These are phyloP conservation scores for Phoma herbarum DNA, from an alignment of 2,329 filamentous ascomycete species.

Conservation along the genomic window DNA sequence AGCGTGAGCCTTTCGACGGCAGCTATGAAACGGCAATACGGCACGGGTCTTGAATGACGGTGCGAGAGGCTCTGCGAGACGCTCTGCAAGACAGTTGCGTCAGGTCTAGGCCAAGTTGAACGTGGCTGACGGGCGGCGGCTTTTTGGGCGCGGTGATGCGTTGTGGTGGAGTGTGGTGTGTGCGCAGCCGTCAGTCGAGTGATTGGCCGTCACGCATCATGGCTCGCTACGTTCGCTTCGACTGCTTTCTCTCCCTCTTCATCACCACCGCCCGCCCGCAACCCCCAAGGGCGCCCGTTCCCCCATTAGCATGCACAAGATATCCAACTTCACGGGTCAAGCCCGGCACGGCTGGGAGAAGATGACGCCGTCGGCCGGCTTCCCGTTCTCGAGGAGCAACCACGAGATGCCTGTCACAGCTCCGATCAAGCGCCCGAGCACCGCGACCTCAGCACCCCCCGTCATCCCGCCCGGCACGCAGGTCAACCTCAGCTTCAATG, in stretches of 20 bases:
- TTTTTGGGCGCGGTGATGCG: conserved; percentile 11
- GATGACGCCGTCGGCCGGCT: conserved; percentile 69
- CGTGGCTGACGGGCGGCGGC: conserved; percentile 7
- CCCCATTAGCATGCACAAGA: conserved; percentile 67
- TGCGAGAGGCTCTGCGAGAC: conserved; percentile 5
- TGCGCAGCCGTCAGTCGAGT: conserved; percentile 11
- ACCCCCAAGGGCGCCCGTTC: conserved; percentile 40
- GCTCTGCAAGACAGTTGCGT: background rate
- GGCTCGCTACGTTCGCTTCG: conserved; percentile 26
- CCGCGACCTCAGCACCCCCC: conserved; percentile 60
- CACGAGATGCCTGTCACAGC: conserved; percentile 62
- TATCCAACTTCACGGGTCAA: conserved; percentile 72
- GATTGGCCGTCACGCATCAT: conserved; percentile 24
- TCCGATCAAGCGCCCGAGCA: conserved; percentile 65
- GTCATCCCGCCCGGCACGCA: conserved; percentile 76
- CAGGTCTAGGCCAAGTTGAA: background rate
- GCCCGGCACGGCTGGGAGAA: conserved; percentile 74
- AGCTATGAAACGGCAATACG: background rate
- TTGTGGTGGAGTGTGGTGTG: conserved; percentile 10
- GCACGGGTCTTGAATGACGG: background rate
- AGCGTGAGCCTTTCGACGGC: background rate
- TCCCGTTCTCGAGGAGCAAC: conserved; percentile 69
- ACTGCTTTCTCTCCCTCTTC: conserved; percentile 32
- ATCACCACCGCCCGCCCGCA: conserved; percentile 35
- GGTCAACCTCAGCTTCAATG: conserved; percentile 95